phyloP scores from a whole-genome alignment of 176 grass and related monocot genomes.

The Musa acuminata region DNA sequence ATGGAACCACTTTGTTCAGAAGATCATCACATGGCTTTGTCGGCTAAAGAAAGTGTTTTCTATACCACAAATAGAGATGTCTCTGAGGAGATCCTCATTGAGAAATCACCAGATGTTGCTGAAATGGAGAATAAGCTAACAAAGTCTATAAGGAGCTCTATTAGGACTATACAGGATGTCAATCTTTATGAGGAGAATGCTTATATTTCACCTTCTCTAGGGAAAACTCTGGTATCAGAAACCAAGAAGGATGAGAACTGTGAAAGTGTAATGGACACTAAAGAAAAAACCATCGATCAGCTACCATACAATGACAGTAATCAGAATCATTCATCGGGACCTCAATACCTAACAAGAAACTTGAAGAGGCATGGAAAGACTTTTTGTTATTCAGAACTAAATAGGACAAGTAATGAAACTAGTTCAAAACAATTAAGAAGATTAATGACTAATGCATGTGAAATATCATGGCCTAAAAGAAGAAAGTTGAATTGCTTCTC shows the following conservation, averaged over 20 bases:
- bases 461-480: constrained; percentile 20
- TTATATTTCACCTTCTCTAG: neutral
- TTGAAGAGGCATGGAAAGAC: neutral
- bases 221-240: neutral
- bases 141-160: neutral
- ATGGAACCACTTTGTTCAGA: neutral
- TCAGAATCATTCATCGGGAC: neutral
- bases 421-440: neutral
- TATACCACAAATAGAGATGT: neutral
- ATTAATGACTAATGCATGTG: neutral
- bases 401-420: neutral
- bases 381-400: neutral
- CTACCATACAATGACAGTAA: neutral
- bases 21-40: neutral
- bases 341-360: neutral
- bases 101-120: neutral
- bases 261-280: neutral
- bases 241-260: neutral
- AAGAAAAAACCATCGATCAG: neutral
- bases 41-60: neutral
- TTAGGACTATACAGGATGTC: neutral
- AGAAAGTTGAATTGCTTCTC: constrained; percentile 3
- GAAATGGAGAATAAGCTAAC: neutral
- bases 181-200: neutral
- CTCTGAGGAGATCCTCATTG: neutral